Evolutionary conservation across 1,284 basidiomycete genomes (phyloP).

Genomic region (Cryptococcus neoformans): DNA sequence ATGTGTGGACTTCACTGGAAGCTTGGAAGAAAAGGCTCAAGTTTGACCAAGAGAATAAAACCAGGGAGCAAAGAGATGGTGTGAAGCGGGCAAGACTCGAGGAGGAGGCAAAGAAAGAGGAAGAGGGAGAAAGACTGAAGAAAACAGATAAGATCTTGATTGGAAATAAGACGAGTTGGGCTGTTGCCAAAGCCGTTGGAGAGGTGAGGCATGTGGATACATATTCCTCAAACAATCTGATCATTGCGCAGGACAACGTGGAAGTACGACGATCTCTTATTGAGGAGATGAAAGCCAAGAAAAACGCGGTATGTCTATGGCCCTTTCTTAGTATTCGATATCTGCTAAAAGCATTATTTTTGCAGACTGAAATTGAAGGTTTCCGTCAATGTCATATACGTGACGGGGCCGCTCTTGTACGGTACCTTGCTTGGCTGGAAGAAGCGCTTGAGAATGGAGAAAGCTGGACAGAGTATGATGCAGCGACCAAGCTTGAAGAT

Average conservation of each 20-base stretch:
- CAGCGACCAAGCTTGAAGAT: conserved; percentile 70
- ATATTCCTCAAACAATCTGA: conserved; percentile 4
- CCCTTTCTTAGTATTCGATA: not conserved
- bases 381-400: conserved; percentile 86
- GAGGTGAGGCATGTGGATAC: conserved; percentile 48
- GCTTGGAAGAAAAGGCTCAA: conserved; percentile 21
- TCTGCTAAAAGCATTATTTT: not conserved
- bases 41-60: conserved; percentile 9
- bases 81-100: conserved; percentile 2
- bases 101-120: not conserved
- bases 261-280: conserved; percentile 68
- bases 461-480: conserved; percentile 76
- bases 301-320: conserved; percentile 59
- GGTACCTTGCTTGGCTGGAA: conserved; percentile 95
- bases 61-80: conserved; percentile 6
- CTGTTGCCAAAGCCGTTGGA: conserved; percentile 72
- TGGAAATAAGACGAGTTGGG: conserved; percentile 70
- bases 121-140: conserved; percentile 27
- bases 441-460: conserved; percentile 66
- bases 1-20: conserved; percentile 55
- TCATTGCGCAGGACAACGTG: conserved; percentile 54
- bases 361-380: conserved; percentile 70
- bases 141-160: conserved; percentile 53
- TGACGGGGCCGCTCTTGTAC: conserved; percentile 79
- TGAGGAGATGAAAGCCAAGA: conserved; percentile 81